phyloP scores from a whole-genome alignment of 179 eudicot species.

The Beta corolliflora region DNA sequence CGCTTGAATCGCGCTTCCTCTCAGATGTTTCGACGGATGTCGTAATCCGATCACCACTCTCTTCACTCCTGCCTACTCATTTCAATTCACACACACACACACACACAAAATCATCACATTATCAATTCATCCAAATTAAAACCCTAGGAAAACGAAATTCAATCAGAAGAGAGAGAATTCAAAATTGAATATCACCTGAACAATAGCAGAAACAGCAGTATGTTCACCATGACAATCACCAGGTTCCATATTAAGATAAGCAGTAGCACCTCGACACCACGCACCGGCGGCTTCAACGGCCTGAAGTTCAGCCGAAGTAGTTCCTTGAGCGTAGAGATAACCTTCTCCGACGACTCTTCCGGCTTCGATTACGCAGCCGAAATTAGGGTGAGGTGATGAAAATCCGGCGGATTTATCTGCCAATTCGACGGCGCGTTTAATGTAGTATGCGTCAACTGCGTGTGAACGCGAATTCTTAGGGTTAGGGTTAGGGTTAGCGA shows the following conservation, averaged over 20 bases:
- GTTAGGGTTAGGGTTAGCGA: slow-evolving; percentile 20
- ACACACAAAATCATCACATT: no score
- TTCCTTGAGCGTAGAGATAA: slow-evolving; percentile 82
- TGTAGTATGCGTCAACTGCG: slow-evolving; percentile 59
- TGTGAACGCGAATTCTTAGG: slow-evolving; percentile 35
- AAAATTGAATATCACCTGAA: slow-evolving; percentile 47
- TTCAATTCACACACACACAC: slow-evolving; percentile 9
- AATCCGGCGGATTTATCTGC: slow-evolving; percentile 93
- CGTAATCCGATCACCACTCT: slow-evolving; percentile 91
- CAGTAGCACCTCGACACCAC: slow-evolving; percentile 66
- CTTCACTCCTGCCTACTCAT: slow-evolving; percentile 73
- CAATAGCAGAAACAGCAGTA: slow-evolving; percentile 69
- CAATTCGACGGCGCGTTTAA: slow-evolving; percentile 73
- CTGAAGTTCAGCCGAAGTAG: slow-evolving; percentile 80
- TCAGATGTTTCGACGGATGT: slow-evolving; percentile 82
- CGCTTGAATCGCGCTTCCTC: slow-evolving; percentile 77
- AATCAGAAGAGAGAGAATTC: neutral
- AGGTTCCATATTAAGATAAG: slow-evolving; percentile 92
- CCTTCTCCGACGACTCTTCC: slow-evolving; percentile 76
- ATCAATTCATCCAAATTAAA: neutral
- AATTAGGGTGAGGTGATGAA: slow-evolving; percentile 93
- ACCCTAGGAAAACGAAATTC: neutral
- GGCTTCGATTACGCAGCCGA: slow-evolving; percentile 81
- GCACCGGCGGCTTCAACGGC: slow-evolving; percentile 83
- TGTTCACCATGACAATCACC: slow-evolving; percentile 83